Percentiles rank a stretch among this genome's conserved stretches.
phyloP scores from a whole-genome alignment of 1,284 basidiomycete genomes.

The Termitomyces sp. region DNA sequence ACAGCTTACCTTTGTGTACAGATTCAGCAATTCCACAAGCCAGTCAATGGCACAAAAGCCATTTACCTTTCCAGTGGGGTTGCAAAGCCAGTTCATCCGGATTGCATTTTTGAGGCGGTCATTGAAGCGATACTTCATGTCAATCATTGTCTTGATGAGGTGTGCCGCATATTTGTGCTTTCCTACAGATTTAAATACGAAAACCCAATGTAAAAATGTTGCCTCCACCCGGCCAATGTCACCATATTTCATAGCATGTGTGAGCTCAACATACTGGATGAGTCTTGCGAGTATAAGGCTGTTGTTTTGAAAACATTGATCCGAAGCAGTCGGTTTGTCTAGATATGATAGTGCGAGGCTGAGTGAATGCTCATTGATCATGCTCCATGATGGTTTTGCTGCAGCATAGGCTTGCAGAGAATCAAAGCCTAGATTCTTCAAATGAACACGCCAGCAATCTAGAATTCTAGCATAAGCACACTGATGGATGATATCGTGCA shows the following conservation, averaged over 20 bases:
- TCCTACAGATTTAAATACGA: constrained; percentile 4
- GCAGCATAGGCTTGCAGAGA: constrained; percentile 19
- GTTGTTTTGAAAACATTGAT: constrained; percentile 2
- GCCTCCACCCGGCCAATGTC: constrained; percentile 9
- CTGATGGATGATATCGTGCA: constrained; percentile 15
- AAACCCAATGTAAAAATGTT: constrained; percentile 7
- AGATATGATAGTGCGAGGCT: constrained; percentile 4
- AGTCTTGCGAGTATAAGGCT: constrained; percentile 3
- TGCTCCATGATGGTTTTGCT: constrained; percentile 17
- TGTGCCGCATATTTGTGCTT: constrained; percentile 8
- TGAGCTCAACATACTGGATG: constrained; percentile 1
- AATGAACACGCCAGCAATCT: constrained; percentile 17
- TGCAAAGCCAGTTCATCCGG: neutral
- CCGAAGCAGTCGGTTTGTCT: neutral
- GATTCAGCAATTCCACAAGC: too few relatives aligned
- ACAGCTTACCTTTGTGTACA: too few relatives aligned
- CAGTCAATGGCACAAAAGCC: too few relatives aligned
- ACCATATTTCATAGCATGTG: constrained; percentile 10
- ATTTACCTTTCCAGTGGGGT: too few relatives aligned
- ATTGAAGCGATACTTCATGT: constrained; percentile 3
- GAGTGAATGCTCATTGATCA: constrained; percentile 14
- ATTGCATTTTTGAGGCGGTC: constrained; percentile 10
- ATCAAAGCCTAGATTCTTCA: neutral
- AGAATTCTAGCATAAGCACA: constrained; percentile 1
- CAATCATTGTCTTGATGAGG: constrained; percentile 1